A percentile compares a stretch with the other conserved stretches of the same genome.
phyloP scores from a whole-genome alignment of 495 filamentous ascomycete species.

The Neurospora sp. region DNA sequence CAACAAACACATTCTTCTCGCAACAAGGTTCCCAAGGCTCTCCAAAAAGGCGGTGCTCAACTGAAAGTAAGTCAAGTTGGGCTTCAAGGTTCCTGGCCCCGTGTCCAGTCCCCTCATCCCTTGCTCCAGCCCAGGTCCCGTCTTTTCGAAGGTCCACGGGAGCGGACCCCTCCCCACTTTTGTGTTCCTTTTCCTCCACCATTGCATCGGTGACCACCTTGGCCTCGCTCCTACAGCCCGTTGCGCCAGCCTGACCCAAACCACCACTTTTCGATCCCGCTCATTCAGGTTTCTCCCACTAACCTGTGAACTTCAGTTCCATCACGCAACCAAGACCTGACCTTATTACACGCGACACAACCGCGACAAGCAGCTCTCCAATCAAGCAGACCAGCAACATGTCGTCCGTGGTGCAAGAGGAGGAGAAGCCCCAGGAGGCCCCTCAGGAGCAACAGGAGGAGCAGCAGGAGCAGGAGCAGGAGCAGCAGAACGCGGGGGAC shows the following conservation, averaged over 20 bases:
- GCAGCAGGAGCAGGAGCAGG: slow-evolving; percentile 7
- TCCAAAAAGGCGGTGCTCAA: background rate
- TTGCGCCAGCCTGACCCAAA: background rate
- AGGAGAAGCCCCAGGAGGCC: slow-evolving; percentile 20
- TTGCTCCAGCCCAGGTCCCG: background rate
- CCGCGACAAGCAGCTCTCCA: background rate
- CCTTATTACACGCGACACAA: background rate
- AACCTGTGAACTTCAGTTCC: background rate
- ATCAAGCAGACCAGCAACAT: slow-evolving; percentile 4
- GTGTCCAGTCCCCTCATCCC: background rate
- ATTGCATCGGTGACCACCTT: background rate
- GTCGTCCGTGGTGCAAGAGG: slow-evolving; percentile 16
- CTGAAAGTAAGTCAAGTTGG: background rate
- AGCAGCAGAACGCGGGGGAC: slow-evolving; percentile 25
- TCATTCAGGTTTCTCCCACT: background rate
- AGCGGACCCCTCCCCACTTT: background rate
- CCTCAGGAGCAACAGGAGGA: background rate
- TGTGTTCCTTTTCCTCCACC: background rate
- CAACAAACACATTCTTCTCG: background rate
- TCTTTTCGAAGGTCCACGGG: background rate
- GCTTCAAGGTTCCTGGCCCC: background rate
- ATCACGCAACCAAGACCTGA: background rate
- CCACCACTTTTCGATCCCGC: background rate
- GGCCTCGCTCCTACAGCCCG: background rate
- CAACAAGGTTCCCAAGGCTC: background rate